Evolutionary conservation across 805 yeast species (phyloP), one percentile per base, ranked within the genome.

Genomic region (Metschnikowia dekortorum): DNA sequence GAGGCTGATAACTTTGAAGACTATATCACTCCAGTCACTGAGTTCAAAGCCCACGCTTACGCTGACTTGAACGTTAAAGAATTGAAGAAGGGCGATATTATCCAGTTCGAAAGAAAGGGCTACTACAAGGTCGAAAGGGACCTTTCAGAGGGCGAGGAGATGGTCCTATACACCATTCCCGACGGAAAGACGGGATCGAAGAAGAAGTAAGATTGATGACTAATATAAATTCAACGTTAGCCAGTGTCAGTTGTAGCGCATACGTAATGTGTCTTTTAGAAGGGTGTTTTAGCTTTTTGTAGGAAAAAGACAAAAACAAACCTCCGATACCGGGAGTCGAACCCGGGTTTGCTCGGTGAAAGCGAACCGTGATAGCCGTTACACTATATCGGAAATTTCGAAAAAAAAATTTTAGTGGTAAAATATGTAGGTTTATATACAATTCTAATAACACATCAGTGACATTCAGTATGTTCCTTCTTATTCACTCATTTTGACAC

Each of bases 91-190:
- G 96, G 96, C 57, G 96, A 89, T 59, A 76, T 91, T 51, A 83
- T 92, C 60, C 98, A 92, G 75, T 90, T 92, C 59, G 98, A 92
- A 75, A 87, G 98, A 78, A 92, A 92, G 76, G 98, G 98, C 61
- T 92, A 89, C 79, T 92, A 74, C 82, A 82, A 94, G 67, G 76
- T 91, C 53, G 98, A 92, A 63, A 70, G 52, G 58, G 65, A 78
- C 33, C 77, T 76, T 54, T 68, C 73, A 33, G 81, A 78, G 52
- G 87, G 84, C 51, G 74, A 81, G 60, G 81, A 82, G 55, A 85
- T 82, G 55, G 84, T 86, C 46, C 86, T 92, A 78, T 92, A 87
- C 74, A 85, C 96, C 57, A 89, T 92, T 61, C 98, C 98, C 55
- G 98, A 92, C 69, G 98, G 98, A 67, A 92, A 91, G 74, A 58